Evolutionary conservation across 352 stramenopile species (phyloP).

Genomic region (Phytophthora ramorum): DNA sequence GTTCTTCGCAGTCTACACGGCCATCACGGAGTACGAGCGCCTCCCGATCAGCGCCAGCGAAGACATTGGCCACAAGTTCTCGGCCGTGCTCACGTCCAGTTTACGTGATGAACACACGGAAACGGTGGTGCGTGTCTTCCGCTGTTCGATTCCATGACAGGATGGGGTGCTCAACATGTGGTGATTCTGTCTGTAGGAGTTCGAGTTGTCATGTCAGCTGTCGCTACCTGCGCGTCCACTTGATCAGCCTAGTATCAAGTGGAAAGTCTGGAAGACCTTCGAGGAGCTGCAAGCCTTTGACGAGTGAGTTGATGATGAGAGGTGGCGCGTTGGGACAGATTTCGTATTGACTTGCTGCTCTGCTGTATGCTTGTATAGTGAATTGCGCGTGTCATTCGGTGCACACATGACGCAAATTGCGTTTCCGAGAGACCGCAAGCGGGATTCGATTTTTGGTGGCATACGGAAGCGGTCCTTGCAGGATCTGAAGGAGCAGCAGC

Average conservation of each 20-base stretch:
- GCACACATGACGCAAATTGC: conserved; percentile 61
- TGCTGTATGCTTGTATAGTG: conserved; percentile 36
- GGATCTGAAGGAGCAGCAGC: conserved; percentile 74
- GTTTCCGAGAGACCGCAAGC: conserved; percentile 75
- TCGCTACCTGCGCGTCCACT: conserved; percentile 53
- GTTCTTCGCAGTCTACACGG: conserved; percentile 81
- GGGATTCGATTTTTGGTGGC: conserved; percentile 72
- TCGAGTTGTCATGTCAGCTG: conserved; percentile 78
- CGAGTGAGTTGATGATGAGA: conserved; percentile 53
- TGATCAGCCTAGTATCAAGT: conserved; percentile 77
- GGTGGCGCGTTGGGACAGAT: background rate
- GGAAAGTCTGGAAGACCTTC: conserved; percentile 83
- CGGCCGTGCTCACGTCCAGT: conserved; percentile 59
- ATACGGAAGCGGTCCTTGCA: conserved; percentile 76
- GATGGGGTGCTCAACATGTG: conserved; percentile 20
- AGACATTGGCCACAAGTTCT: conserved; percentile 55
- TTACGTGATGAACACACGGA: conserved; percentile 67
- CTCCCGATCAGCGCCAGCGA: conserved; percentile 49
- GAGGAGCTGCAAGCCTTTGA: conserved; percentile 72
- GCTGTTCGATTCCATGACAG: conserved; percentile 9
- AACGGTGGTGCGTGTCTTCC: conserved; percentile 46
- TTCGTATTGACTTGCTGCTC: conserved; percentile 11
- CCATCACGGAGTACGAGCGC: conserved; percentile 70
- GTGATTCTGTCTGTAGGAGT: conserved; percentile 49
- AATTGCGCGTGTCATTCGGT: conserved; percentile 59